Conservation (phyloP, 352 stramenopile genomes). For the Phytophthora boehmeriae region DNA sequence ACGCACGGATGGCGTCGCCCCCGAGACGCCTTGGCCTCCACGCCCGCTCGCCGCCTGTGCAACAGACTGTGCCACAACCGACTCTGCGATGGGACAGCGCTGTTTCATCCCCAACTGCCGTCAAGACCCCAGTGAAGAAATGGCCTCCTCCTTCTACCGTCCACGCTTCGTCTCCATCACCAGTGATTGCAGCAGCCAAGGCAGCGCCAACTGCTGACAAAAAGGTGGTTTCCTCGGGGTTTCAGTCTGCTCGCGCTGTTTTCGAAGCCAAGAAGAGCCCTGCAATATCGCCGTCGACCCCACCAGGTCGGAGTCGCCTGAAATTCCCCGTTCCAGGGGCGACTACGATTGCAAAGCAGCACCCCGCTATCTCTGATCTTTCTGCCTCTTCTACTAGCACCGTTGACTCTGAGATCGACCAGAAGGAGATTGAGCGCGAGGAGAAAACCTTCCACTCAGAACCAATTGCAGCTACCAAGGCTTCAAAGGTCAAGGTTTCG, state of each 20-base stretch:
- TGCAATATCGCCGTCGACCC: constrained; percentile 2
- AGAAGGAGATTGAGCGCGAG: constrained; percentile 15
- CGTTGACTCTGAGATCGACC: constrained; percentile 24
- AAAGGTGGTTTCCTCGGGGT: constrained; percentile 14
- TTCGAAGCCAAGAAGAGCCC: constrained; percentile 32
- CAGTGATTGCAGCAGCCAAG: not conserved
- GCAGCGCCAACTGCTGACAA: constrained; percentile 1
- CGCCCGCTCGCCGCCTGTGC: constrained; percentile 21
- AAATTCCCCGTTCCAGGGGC: not conserved
- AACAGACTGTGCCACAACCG: constrained; percentile 27
- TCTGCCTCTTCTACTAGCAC: constrained; percentile 30
- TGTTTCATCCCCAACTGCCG: constrained; percentile 2
- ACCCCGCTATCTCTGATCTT: constrained; percentile 11
- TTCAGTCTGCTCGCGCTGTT: constrained; percentile 31
- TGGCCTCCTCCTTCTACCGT: constrained; percentile 8
- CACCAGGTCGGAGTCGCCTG: constrained; percentile 15
- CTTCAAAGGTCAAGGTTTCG: not conserved
- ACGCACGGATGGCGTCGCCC: constrained; percentile 43
- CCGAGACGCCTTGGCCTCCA: constrained; percentile 26
- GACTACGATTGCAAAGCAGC: constrained; percentile 14
- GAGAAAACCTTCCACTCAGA: constrained; percentile 1
- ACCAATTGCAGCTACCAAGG: not conserved
- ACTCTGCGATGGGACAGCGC: constrained; percentile 31
- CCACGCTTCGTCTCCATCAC: constrained; percentile 1
- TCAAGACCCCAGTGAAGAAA: constrained; percentile 19